A percentile compares a stretch with the other conserved stretches of the same genome.
Conservation (phyloP, 331 rosid genomes). For the Rhamnella rubrinervis region DNA sequence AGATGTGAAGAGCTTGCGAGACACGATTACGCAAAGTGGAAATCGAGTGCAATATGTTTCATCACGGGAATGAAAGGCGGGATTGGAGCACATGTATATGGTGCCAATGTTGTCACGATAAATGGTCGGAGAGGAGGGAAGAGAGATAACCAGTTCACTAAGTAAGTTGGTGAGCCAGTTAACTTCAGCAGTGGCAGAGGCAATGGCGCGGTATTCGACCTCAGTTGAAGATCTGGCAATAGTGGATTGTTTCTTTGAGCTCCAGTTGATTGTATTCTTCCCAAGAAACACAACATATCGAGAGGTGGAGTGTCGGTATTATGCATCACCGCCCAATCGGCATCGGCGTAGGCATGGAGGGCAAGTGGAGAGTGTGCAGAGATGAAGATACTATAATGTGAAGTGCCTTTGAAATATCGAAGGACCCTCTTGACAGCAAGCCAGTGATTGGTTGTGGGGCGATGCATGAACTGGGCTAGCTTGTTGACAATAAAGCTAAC, state of each 20-base stretch:
- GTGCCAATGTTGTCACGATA: background rate
- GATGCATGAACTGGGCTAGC: background rate
- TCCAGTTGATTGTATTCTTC: background rate
- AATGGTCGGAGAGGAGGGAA: background rate
- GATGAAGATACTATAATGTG: background rate
- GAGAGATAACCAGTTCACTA: background rate
- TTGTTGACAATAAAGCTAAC: background rate
- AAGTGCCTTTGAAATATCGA: background rate
- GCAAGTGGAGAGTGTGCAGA: background rate
- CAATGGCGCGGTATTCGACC: background rate
- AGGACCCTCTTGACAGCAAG: background rate
- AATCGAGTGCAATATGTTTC: background rate
- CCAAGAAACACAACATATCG: background rate
- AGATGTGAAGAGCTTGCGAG: background rate
- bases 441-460: background rate
- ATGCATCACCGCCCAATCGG: background rate
- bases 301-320: background rate
- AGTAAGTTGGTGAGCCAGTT: background rate
- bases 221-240: background rate
- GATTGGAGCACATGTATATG: background rate
- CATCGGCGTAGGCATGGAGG: background rate
- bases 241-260: background rate
- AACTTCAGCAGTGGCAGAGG: background rate
- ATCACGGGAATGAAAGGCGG: background rate
- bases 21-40: background rate